phyloP scores from a whole-genome alignment of 371 early-diverging fungal species.

The Actinomortierella wolfii region DNA sequence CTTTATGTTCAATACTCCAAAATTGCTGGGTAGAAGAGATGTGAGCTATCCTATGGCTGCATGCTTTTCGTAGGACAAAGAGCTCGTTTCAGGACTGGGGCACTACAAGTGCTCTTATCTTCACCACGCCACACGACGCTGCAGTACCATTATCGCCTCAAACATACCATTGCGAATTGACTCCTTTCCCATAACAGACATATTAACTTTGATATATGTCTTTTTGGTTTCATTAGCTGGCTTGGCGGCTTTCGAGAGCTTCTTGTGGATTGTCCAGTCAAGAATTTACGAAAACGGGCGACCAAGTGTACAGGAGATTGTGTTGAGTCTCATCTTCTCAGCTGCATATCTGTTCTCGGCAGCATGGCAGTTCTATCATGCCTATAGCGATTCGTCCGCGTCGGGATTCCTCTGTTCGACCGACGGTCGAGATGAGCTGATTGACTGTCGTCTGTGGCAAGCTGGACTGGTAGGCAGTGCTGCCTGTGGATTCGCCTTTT shows the following conservation, averaged over 20 bases:
- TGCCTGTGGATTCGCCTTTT: constrained; percentile 18
- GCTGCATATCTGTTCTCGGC: constrained; percentile 18
- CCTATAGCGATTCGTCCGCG: constrained; percentile 14
- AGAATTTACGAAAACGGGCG: constrained; percentile 38
- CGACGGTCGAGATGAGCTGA: constrained; percentile 3
- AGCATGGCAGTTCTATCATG: constrained; percentile 37
- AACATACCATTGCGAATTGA: no score
- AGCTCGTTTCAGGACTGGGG: no score
- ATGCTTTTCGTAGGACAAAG: no score
- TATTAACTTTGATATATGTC: no score
- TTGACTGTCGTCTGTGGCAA: constrained; percentile 39
- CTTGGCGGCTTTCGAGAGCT: constrained; percentile 19
- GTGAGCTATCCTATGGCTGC: no score
- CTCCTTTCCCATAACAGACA: no score
- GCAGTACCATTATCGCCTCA: no score
- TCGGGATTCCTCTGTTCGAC: constrained; percentile 26
- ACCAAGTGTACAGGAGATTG: constrained; percentile 33
- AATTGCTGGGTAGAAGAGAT: no score
- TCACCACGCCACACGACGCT: no score
- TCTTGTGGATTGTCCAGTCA: constrained; percentile 39
- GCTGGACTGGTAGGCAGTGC: constrained; percentile 23
- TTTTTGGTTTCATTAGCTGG: not conserved
- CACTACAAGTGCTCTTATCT: no score
- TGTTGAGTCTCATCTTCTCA: constrained; percentile 18
- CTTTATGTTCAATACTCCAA: no score